Base-by-base conservation (phyloP, 345 rosid genomes). In the Gynandropsis gynandra region DNA sequence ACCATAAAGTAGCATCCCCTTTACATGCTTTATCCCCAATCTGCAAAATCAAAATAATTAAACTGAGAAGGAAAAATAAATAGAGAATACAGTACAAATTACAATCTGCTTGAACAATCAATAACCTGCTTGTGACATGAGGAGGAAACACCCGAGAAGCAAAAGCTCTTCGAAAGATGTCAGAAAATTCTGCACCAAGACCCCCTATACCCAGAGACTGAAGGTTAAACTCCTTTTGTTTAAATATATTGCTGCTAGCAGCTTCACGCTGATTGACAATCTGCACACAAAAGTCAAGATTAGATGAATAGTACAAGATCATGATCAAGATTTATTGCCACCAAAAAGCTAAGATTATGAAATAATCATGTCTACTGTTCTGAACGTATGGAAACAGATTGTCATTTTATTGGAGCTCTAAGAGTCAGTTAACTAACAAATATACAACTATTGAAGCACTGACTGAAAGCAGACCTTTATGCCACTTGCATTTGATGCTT, bases 61-160 rank as follows among this genome's bases (percentile, higher is more conserved):
- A 42, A 38, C 52, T 53, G 56, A 66, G 43, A 43, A 56, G 27
- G 39, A 66, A 24, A 27, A 47, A 52, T 10, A 42, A 31, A 63
- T 11, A 53, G 33, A 50, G 3, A 54, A 37, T 34, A 56, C 13
- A 21, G 19, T 46, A 42, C 19, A 16, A 40, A 52, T 20, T 32
- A 47, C 10, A 47, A 54, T 38, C 34, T 60, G 24, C 61, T 56
- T 61, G 32, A 63, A 36, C 27, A 54, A 53, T 58, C 36, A 58
- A 20, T 39, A 80, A 88, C 99, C 85, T 93, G 76, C 67, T 74
- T 21, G 95, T 83, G 74, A 93, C 99, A 39, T 85, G 97, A 37
- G 99, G 62, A 42, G 99, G 99, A 73, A 93, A 85, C 64, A 93
- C 99, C 65, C 99, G 87, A 56, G 99, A 93, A 33, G 99, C 97